These are phyloP conservation scores for Dactylorhiza incarnata DNA, from an alignment of 106 monocot species.

Conservation along the genomic window DNA sequence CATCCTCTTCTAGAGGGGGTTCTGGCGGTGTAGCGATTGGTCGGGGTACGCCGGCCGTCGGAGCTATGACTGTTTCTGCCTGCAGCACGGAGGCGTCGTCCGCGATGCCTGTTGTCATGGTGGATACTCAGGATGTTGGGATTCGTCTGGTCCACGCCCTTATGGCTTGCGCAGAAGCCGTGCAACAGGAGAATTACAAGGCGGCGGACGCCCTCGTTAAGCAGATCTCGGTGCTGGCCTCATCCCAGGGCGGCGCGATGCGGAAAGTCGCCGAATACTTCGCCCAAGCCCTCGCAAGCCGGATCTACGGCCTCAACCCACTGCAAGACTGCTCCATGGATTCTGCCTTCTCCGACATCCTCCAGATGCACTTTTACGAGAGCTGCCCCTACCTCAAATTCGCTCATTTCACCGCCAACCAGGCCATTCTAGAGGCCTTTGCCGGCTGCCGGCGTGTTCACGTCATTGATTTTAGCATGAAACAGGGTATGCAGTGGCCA, in stretches of 20 bases:
- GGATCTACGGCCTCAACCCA: slow-evolving; percentile 38
- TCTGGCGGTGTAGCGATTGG: background rate
- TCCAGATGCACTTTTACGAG: slow-evolving; percentile 96
- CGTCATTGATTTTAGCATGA: slow-evolving; percentile 91
- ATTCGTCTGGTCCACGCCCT: slow-evolving; percentile 75
- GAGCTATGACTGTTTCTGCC: background rate
- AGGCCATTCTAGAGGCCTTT: slow-evolving; percentile 91
- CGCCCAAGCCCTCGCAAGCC: slow-evolving; percentile 60
- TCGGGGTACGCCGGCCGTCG: background rate
- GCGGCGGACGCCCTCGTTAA: slow-evolving; percentile 45
- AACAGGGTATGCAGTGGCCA: slow-evolving; percentile 96
- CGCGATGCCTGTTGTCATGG: slow-evolving; percentile 22
- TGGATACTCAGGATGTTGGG: slow-evolving; percentile 69
- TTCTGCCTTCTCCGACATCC: slow-evolving; percentile 45
- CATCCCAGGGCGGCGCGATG: slow-evolving; percentile 65
- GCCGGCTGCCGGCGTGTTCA: slow-evolving; percentile 63
- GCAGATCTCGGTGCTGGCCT: slow-evolving; percentile 43
- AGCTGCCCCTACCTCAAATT: slow-evolving; percentile 93
- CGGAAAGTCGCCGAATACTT: slow-evolving; percentile 81
- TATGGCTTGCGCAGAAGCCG: slow-evolving; percentile 75
- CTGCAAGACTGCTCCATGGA: slow-evolving; percentile 7
- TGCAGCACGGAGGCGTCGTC: slow-evolving; percentile 2
- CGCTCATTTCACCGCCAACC: slow-evolving; percentile 97
- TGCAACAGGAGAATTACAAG: slow-evolving; percentile 46
- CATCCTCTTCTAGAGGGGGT: slow-evolving; percentile 4